These are phyloP conservation scores for Wickerhamomyces mucosus DNA, from an alignment of 805 yeast genomes.

Conservation along the genomic window DNA sequence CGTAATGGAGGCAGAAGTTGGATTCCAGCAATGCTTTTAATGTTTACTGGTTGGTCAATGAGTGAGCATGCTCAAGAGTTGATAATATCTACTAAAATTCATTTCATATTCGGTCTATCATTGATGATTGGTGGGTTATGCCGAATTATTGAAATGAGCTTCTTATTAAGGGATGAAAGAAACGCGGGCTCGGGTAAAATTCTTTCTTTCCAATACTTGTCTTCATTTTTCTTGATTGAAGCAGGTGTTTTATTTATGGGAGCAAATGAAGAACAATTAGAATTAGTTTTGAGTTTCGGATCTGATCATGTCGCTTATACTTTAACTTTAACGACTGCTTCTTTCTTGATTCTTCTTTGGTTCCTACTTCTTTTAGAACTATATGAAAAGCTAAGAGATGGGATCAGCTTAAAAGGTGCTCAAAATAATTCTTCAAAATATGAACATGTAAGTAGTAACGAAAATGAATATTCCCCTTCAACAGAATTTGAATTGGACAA, in stretches of 20 bases:
- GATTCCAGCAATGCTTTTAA: constrained; percentile 72
- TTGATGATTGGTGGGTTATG: constrained; percentile 70
- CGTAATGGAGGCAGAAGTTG: constrained; percentile 60
- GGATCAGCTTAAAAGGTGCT: constrained; percentile 7
- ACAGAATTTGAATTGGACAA: constrained; percentile 17
- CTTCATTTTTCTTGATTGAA: constrained; percentile 71
- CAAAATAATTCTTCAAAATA: constrained; percentile 6
- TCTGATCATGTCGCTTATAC: constrained; percentile 84
- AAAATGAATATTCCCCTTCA: constrained; percentile 5
- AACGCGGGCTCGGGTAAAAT: constrained; percentile 33
- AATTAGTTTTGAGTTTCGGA: constrained; percentile 58
- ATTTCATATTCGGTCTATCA: constrained; percentile 74
- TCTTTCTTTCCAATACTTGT: constrained; percentile 72
- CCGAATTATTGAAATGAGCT: constrained; percentile 71
- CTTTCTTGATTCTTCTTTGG: constrained; percentile 64
- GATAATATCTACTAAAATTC: constrained; percentile 76
- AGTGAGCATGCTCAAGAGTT: constrained; percentile 76
- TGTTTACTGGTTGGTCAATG: constrained; percentile 94
- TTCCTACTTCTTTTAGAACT: constrained; percentile 47
- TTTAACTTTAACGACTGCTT: constrained; percentile 60
- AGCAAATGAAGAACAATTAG: constrained; percentile 84
- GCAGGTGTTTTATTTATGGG: constrained; percentile 83
- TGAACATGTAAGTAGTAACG: background rate
- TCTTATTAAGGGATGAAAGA: constrained; percentile 58
- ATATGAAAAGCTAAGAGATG: constrained; percentile 35